A percentile compares a stretch with the other conserved stretches of the same genome.
Conservation (phyloP, 2,329 filamentous ascomycete genomes). For the Colletotrichum godetiae region DNA sequence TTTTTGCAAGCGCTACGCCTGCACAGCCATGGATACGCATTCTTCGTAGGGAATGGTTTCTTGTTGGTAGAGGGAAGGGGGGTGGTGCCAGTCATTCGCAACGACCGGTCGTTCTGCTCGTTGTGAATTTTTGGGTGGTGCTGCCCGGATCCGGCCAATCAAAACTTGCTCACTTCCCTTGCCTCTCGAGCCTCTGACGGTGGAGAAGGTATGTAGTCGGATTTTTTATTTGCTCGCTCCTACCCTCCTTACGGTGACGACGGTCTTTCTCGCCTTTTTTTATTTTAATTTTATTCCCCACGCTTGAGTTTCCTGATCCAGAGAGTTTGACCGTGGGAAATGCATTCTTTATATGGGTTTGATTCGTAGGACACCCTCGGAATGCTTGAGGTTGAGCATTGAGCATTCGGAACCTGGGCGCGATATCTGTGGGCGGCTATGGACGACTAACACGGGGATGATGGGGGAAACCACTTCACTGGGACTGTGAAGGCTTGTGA, state of each 20-base stretch:
- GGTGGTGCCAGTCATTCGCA: conserved; percentile 22
- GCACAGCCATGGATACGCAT: conserved; percentile 33
- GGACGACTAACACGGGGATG: conserved; percentile 6
- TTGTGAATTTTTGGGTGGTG: conserved; percentile 28
- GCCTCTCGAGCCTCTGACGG: conserved; percentile 33
- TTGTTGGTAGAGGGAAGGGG: neutral
- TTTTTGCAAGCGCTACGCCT: conserved; percentile 9
- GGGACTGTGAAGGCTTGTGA: neutral
- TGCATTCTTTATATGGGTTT: neutral
- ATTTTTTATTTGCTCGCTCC: conserved; percentile 21
- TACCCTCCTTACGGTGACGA: conserved; percentile 26
- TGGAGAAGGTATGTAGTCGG: conserved; percentile 13
- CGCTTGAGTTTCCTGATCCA: conserved; percentile 24
- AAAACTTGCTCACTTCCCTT: conserved; percentile 57
- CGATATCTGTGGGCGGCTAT: conserved; percentile 1
- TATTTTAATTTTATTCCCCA: neutral
- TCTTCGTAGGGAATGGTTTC: conserved; percentile 18
- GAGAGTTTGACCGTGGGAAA: neutral
- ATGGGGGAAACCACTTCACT: neutral
- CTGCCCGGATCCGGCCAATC: conserved; percentile 47
- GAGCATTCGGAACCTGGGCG: neutral
- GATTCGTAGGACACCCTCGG: neutral
- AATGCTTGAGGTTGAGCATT: neutral
- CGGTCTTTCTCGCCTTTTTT: neutral
- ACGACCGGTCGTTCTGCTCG: conserved; percentile 33